Base-by-base conservation (phyloP, 345 rosid species). In the Firmiana major region DNA sequence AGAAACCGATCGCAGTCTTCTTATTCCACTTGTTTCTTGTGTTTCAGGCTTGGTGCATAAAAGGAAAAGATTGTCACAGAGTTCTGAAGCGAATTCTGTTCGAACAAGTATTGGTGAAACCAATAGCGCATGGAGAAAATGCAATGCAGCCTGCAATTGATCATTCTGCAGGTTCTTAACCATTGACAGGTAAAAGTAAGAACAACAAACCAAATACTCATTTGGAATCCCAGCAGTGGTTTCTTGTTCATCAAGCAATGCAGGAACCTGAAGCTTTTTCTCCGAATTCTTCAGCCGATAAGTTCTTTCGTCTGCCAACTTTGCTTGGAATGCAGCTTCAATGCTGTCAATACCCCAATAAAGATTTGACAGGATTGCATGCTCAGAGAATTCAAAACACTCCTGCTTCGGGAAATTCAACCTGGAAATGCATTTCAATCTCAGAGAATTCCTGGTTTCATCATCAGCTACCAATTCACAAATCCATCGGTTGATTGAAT, bases 181-280 rank as follows among this genome's bases (percentile, higher is more conserved):
- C 17, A 87, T 74, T 0, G 93, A 86, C 67, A 90, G 89, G 81
- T 84, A 90, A 57, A 88, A 85, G 75, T 87, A 88, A 21, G 90
- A 84, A 83, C 85, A 82, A 72, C 78, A 59, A 63, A 83, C 80
- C 80, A 82, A 80, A 67, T 80, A 82, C 17, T 74, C 74, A 79
- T 94, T 93, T 1, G 86, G 85, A 71, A 93, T 84, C 71, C 97
- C 93, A 17, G 91, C 84, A 8, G 94, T 91, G 54, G 69, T 73
- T 73, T 88, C 97, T 49, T 85, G 85, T 71, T 91, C 97, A 7
- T 90, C 94, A 71, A 93, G 92, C 86, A 93, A 88, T 19, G 98
- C 98, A 1, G 98, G 98, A 24, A 87, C 89, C 83, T 94, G 98
- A 66, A 93, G 97, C 95, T 89, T 81, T 76, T 78, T 82, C 88